Conservation (phyloP, 371 early-diverging fungal species). For the Paraphysoderma sedebokerense region DNA sequence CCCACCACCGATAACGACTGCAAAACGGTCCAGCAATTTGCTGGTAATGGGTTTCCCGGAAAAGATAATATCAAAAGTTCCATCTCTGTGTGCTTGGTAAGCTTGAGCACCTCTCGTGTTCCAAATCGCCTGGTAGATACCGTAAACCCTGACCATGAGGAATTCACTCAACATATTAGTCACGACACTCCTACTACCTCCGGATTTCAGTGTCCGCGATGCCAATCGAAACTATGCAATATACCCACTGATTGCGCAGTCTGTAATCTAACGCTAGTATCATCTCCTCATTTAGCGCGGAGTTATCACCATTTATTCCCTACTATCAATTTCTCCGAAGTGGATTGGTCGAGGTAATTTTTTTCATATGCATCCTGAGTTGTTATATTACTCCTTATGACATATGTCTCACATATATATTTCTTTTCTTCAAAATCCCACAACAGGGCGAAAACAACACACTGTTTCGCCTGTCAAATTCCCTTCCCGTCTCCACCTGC, state of each 20-base stretch:
- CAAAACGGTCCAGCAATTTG: slow-evolving; percentile 38
- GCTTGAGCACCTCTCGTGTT: not conserved
- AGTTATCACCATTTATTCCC: slow-evolving; percentile 95
- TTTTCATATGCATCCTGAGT: not conserved
- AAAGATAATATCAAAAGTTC: slow-evolving; percentile 27
- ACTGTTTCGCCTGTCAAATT: slow-evolving; percentile 25
- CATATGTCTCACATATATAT: not conserved
- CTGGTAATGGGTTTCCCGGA: slow-evolving; percentile 87
- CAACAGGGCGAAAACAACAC: slow-evolving; percentile 3
- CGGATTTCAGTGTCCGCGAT: slow-evolving; percentile 55
- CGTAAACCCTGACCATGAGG: not conserved
- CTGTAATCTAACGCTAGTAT: slow-evolving; percentile 78
- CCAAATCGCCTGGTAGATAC: not conserved
- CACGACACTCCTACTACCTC: slow-evolving; percentile 39
- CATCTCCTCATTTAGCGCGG: slow-evolving; percentile 78
- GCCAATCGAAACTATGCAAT: slow-evolving; percentile 65
- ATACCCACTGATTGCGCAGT: slow-evolving; percentile 85
- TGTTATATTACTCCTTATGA: not conserved
- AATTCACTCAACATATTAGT: slow-evolving; percentile 13
- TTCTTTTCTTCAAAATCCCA: slow-evolving; percentile 12
- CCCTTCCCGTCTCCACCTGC: slow-evolving; percentile 13
- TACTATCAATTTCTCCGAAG: slow-evolving; percentile 24
- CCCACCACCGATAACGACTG: slow-evolving; percentile 51
- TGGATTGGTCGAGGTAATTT: too few relatives aligned
- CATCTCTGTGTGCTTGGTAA: slow-evolving; percentile 74